Percentiles rank a stretch among this genome's conserved stretches.
Conservation (phyloP, 2,329 filamentous ascomycete genomes). For the Talaromyces sp. region DNA sequence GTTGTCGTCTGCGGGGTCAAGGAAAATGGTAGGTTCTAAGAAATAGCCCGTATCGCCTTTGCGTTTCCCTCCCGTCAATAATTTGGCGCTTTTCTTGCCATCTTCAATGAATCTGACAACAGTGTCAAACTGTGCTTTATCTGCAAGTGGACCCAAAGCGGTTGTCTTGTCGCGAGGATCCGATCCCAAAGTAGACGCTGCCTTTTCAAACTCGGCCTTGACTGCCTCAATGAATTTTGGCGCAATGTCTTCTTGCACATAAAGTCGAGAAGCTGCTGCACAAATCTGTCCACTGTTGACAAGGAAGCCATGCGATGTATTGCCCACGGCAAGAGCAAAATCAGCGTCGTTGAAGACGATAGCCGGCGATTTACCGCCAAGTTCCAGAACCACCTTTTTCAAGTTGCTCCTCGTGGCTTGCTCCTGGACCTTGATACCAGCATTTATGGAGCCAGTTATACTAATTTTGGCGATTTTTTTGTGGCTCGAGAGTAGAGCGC, state of each 20-base stretch:
- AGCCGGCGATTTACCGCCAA: constrained; percentile 40
- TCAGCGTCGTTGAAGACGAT: constrained; percentile 12
- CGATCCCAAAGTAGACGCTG: neutral
- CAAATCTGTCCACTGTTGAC: constrained; percentile 19
- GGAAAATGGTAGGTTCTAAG: constrained; percentile 12
- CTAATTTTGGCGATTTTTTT: constrained; percentile 24
- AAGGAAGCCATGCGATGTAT: constrained; percentile 11
- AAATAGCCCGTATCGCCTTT: constrained; percentile 9
- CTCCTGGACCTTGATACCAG: constrained; percentile 38
- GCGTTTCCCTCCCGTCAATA: neutral
- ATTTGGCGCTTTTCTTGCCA: constrained; percentile 10
- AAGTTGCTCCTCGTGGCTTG: constrained; percentile 51
- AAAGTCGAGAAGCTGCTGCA: constrained; percentile 16
- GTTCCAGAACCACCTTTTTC: constrained; percentile 42
- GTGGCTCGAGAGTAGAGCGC: constrained; percentile 36
- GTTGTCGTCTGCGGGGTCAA: neutral
- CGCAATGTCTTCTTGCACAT: constrained; percentile 16
- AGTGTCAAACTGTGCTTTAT: constrained; percentile 7
- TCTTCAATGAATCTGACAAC: constrained; percentile 12
- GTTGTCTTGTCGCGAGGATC: constrained; percentile 8
- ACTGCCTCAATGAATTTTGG: constrained; percentile 12
- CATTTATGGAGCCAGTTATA: constrained; percentile 25
- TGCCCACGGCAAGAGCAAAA: constrained; percentile 20
- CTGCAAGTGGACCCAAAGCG: constrained; percentile 9
- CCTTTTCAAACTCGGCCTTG: constrained; percentile 7